Base-by-base conservation (phyloP, 2,329 filamentous ascomycete genomes). In the Fusarium proliferatum region DNA sequence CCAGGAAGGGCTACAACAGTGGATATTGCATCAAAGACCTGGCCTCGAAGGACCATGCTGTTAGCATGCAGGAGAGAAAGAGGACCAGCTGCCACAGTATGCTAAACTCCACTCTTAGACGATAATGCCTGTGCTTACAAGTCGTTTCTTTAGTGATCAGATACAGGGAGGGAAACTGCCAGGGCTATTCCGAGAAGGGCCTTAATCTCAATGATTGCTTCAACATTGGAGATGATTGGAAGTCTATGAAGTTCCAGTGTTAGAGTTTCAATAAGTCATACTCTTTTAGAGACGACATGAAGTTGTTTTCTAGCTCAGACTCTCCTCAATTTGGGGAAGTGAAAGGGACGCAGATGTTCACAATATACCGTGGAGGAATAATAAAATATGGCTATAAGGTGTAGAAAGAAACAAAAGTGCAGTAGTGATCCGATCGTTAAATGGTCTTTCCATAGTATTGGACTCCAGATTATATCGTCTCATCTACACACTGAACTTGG, bases 161-260 rank as follows among this genome's bases (percentile, higher is more conserved):
- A 30, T 61, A 56, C 5, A 53, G 38, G 2, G 38, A 61, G 48
- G 16, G 13, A 6, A 23, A 21, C 23, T 61, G 59, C 0, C 2
- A 7, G 9, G 59, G 59, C 1, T 56, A 43, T 12, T 56, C 48
- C 1, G 48, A 61, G 38, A 61, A 56, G 4, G 38, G n/a, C 2
- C n/a, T 56, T 0, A 61, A 43, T 8, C 59, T 61, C 9, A 0
- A 61, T 17, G 59, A 56, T 33, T 61, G 59, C 28, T 61, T 61
- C n/a, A 56, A 61, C 5, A 43, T 61, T 30, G 58, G 58, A 43
- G 38, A 56, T 2, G 48, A 56, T 6, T 61, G 59, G 59, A 52
- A 38, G 21, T 61, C 48, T 16, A 21, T 61, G 13, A 56, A 15
- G 36, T 61, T 36, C 16, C 7, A 28, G 52, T 56, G 36, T 16